These are phyloP conservation scores for Penicillium odoratum DNA, from an alignment of 495 filamentous ascomycete species.

Conservation along the genomic window DNA sequence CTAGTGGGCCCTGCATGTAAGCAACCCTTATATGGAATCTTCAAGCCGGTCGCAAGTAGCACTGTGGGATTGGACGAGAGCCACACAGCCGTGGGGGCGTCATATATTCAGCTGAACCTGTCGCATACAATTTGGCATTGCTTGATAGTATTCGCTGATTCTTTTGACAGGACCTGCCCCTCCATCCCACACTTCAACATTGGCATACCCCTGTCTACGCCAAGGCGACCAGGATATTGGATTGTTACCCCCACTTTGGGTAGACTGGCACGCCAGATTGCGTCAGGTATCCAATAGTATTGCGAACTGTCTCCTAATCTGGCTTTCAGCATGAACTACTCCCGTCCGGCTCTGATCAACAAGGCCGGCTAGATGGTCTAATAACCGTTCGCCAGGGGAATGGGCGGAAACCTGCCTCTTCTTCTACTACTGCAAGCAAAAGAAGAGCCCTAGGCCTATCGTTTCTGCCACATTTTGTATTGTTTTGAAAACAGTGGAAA, in stretches of 20 bases:
- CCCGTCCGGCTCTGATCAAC: constrained; percentile 4
- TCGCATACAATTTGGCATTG: background rate
- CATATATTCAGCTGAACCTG: constrained; percentile 17
- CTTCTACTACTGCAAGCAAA: background rate
- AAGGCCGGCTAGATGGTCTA: constrained; percentile 6
- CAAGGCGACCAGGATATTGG: constrained; percentile 2
- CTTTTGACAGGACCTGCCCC: constrained; percentile 11
- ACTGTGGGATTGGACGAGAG: constrained; percentile 11
- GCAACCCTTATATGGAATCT: constrained; percentile 18
- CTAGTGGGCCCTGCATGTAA: constrained; percentile 13
- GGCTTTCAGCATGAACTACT: background rate
- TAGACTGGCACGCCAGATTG: constrained; percentile 6
- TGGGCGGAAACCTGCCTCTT: constrained; percentile 7
- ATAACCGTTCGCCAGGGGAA: constrained; percentile 11
- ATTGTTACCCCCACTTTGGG: constrained; percentile 8
- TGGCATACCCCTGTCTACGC: constrained; percentile 4
- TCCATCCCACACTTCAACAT: constrained; percentile 4
- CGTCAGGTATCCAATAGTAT: constrained; percentile 17
- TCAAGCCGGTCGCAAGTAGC: constrained; percentile 9
- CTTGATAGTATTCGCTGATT: constrained; percentile 6
- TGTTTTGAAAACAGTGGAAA: constrained; percentile 5
- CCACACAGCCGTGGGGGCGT: constrained; percentile 1
- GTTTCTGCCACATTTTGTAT: background rate
- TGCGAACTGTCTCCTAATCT: constrained; percentile 7
- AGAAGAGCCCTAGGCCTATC: constrained; percentile 4